A percentile compares a stretch with the other conserved stretches of the same genome.
phyloP scores from a whole-genome alignment of 1,284 basidiomycete genomes.

The Heterobasidion annosum region DNA sequence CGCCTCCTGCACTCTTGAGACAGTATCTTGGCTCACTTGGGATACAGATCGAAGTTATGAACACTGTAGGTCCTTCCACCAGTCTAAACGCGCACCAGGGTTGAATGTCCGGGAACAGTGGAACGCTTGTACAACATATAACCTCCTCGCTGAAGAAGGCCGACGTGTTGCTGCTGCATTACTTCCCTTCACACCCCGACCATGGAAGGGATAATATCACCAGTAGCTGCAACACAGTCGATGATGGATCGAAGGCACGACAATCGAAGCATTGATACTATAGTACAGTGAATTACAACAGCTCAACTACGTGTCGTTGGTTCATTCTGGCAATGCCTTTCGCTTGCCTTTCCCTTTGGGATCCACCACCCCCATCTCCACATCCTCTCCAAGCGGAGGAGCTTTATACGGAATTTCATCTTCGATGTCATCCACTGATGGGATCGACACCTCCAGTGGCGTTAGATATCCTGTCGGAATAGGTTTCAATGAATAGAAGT shows the following conservation, averaged over 20 bases:
- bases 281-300: too few species aligned
- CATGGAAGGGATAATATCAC: conserved; percentile 26
- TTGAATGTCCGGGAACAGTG: conserved; percentile 34
- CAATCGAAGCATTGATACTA: too few species aligned
- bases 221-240: too few species aligned
- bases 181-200: conserved; percentile 49
- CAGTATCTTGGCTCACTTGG: conserved; percentile 71
- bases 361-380: background rate
- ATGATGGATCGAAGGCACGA: too few species aligned
- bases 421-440: conserved; percentile 33
- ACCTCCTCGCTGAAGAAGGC: conserved; percentile 88
- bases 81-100: background rate
- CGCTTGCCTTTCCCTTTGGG: conserved; percentile 34
- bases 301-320: too few species aligned
- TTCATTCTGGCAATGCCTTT: conserved; percentile 20
- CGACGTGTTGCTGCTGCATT: conserved; percentile 85
- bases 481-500: background rate
- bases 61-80: conserved; percentile 52
- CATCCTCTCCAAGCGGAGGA: conserved; percentile 3
- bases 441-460: conserved; percentile 33
- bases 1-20: conserved; percentile 63
- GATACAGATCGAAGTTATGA: conserved; percentile 91
- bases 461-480: conserved; percentile 25
- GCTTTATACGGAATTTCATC: conserved; percentile 15
- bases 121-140: conserved; percentile 93